Evolutionary conservation across 225 moss, liverwort and hornwort genomes (phyloP), one percentile per base, ranked within the genome.

Genomic region (Climacium dendroides): DNA sequence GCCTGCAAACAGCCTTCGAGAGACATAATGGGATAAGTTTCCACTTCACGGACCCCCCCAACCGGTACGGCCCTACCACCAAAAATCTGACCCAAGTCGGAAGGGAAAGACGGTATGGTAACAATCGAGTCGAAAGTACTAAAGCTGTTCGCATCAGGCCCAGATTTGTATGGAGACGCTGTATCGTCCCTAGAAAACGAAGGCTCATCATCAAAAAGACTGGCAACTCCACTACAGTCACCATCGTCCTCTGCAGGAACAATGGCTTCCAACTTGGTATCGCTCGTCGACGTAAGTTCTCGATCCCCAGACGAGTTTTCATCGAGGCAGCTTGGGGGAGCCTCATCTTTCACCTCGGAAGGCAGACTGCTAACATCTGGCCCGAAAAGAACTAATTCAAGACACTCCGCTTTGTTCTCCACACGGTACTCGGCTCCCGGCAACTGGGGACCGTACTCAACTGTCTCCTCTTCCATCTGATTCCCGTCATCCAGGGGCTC

Each of bases 1-100:
- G 92, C 95, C 89, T 94, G 95, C 87, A 97, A 92, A 90, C 97
- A 96, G 81, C 97, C 95, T 93, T 97, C 95, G 9, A 97, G 91
- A 81, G 97, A 95, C 96, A 96, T 93, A 12, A 89, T 87, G 78
- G 91, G 90, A 84, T 90, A 95, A 8, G 91, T 87, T 65, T 92
- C 91, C 30, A 80, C 90, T 54, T 92, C 94, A 23, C 82, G 83
- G 65, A 79, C 74, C 43, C 89, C 94, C 73, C 89, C 89, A 24
- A 84, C 84, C 22, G 83, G 87, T 10, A 85, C 76, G 15, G 85
- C 85, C 48, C 85, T 48, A 10, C 85, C 85, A 64, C 77, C 85
- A 53, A 79, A 70, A 28, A 79, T 86, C 85, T 85, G 85, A 37
- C 91, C 87, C 64, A 77, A 63, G 76, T 85, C 85, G 22, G 85